Conservation (phyloP, 1,139 yeast genomes). For the Suhomyces atakaporum region DNA sequence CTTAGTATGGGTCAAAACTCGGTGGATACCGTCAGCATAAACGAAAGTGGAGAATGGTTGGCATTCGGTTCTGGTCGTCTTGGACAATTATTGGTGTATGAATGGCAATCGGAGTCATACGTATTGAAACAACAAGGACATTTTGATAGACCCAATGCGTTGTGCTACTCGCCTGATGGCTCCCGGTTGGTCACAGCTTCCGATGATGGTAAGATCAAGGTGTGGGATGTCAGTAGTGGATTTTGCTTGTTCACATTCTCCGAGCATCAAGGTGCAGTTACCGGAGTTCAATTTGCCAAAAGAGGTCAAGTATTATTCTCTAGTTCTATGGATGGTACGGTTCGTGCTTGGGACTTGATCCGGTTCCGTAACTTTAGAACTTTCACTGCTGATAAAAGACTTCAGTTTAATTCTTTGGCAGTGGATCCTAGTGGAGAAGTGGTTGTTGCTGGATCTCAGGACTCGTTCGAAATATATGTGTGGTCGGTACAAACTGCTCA, state of each 20-base stretch:
- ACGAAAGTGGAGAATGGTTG: slow-evolving; percentile 91
- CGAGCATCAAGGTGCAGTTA: slow-evolving; percentile 88
- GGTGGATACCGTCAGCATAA: slow-evolving; percentile 78
- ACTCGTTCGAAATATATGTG: slow-evolving; percentile 85
- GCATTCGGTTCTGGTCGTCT: slow-evolving; percentile 89
- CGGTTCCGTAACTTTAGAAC: slow-evolving; percentile 93
- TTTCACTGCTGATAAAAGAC: slow-evolving; percentile 85
- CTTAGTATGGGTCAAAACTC: slow-evolving; percentile 91
- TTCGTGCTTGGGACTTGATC: slow-evolving; percentile 94
- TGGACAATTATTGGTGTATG: slow-evolving; percentile 95
- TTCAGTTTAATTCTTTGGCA: slow-evolving; percentile 86
- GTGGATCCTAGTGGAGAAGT: slow-evolving; percentile 98
- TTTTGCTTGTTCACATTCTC: slow-evolving; percentile 89
- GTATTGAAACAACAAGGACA: slow-evolving; percentile 96
- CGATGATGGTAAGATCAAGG: slow-evolving; percentile 94
- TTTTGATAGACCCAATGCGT: slow-evolving; percentile 82
- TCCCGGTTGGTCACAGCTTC: slow-evolving; percentile 89
- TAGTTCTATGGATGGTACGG: slow-evolving; percentile 93
- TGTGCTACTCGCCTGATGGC: slow-evolving; percentile 94
- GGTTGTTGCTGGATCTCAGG: slow-evolving; percentile 92
- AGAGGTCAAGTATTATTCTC: slow-evolving; percentile 89
- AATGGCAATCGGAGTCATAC: slow-evolving; percentile 98
- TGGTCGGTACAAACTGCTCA: slow-evolving; percentile 99
- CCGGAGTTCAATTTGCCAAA: slow-evolving; percentile 83
- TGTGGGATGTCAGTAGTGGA: slow-evolving; percentile 94